Conservation (phyloP, 2,329 filamentous ascomycete species). For the Aspergillus ochraceoroseus region DNA sequence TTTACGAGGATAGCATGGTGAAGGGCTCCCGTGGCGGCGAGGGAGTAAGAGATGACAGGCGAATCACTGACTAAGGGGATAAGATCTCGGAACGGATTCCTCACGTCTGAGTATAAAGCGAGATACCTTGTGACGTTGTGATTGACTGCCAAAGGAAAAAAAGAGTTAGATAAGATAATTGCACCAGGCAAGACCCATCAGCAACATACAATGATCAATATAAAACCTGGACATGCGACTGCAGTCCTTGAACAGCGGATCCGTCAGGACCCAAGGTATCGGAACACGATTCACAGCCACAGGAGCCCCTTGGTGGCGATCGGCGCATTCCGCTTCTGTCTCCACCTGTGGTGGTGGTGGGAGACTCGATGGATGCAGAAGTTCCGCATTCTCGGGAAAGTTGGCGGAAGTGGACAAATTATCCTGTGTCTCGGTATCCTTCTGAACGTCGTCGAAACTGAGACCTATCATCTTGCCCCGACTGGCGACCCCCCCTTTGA, state of each 20-base stretch:
- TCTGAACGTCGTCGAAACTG: slow-evolving; percentile 43
- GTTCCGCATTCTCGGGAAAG: neutral
- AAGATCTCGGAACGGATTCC: slow-evolving; percentile 49
- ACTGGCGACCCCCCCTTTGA: slow-evolving; percentile 43
- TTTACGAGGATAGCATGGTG: slow-evolving; percentile 44
- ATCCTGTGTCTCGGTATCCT: neutral
- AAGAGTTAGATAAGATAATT: slow-evolving; percentile 17
- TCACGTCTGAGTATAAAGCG: slow-evolving; percentile 45
- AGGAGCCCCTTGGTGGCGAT: slow-evolving; percentile 1
- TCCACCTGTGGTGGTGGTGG: neutral
- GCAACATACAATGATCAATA: slow-evolving; percentile 42
- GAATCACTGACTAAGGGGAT: slow-evolving; percentile 45
- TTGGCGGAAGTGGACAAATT: neutral
- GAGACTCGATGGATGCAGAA: neutral
- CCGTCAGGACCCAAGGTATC: slow-evolving; percentile 41
- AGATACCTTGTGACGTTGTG: slow-evolving; percentile 43
- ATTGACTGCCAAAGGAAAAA: slow-evolving; percentile 26
- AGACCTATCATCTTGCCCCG: slow-evolving; percentile 51
- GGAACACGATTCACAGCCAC: slow-evolving; percentile 22
- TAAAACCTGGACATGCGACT: slow-evolving; percentile 45
- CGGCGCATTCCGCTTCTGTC: neutral
- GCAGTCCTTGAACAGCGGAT: slow-evolving; percentile 47
- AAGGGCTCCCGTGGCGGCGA: slow-evolving; percentile 48
- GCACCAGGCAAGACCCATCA: neutral
- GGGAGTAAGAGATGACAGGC: slow-evolving; percentile 45